phyloP scores from a whole-genome alignment of 805 yeast species.

The Suhomyces prunicola region DNA sequence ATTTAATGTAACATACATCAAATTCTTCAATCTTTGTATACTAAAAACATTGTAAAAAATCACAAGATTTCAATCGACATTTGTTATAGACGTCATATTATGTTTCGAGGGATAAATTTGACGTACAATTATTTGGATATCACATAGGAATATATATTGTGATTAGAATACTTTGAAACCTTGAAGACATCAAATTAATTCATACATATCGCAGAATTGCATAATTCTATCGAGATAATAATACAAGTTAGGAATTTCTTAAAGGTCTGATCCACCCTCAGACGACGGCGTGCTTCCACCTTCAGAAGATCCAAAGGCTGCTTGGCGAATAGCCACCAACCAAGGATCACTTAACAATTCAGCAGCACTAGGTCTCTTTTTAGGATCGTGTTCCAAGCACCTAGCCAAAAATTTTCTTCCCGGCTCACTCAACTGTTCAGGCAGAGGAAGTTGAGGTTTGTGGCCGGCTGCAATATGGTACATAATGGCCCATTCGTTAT shows the following conservation, averaged over 20 bases:
- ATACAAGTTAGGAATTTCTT: background rate
- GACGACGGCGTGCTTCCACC: constrained; percentile 35
- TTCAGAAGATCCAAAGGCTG: constrained; percentile 54
- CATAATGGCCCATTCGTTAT: constrained; percentile 98
- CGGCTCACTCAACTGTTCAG: constrained; percentile 69
- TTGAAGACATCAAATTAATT: too few species aligned
- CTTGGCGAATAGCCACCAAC: constrained; percentile 69
- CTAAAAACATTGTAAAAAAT: background rate
- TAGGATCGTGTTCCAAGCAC: constrained; percentile 82
- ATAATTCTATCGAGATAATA: too few species aligned
- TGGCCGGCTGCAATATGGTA: constrained; percentile 97
- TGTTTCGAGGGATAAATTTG: too few species aligned
- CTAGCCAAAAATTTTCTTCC: constrained; percentile 71
- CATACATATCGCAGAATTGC: too few species aligned
- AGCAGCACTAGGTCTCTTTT: constrained; percentile 74
- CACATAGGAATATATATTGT: too few species aligned
- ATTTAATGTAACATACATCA: too few species aligned
- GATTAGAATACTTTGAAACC: too few species aligned
- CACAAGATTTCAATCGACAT: too few species aligned
- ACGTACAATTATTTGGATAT: too few species aligned
- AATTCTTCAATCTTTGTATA: too few species aligned
- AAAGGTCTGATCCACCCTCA: constrained; percentile 18
- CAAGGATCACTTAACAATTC: constrained; percentile 87
- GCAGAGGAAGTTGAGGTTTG: constrained; percentile 76
- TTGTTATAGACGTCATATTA: too few species aligned